Evolutionary conservation across 495 filamentous ascomycete species (phyloP).

Genomic region (Polyplosphaeria fusca): DNA sequence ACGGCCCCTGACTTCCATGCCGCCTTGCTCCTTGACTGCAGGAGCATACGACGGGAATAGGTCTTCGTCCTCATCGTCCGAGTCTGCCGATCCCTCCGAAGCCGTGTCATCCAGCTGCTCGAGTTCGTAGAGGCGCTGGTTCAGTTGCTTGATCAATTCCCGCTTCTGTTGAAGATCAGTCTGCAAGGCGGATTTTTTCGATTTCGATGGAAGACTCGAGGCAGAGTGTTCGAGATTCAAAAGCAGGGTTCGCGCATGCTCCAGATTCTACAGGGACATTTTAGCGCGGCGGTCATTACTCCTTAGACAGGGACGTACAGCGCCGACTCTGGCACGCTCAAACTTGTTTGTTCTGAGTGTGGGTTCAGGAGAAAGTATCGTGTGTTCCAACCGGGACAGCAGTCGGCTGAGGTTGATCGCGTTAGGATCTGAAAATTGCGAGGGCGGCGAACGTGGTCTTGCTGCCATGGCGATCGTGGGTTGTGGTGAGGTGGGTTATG

Average conservation of each 20-base stretch:
- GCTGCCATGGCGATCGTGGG: slow-evolving; percentile 2
- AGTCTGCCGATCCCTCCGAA: slow-evolving; percentile 29
- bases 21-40: slow-evolving; percentile 15
- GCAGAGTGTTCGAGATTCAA: slow-evolving; percentile 65
- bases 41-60: slow-evolving; percentile 37
- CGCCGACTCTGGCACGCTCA: slow-evolving; percentile 65
- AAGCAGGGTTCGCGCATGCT: slow-evolving; percentile 73
- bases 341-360: slow-evolving; percentile 61
- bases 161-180: slow-evolving; percentile 62
- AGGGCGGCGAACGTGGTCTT: not conserved
- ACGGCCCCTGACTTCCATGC: slow-evolving; percentile 31
- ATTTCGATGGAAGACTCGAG: slow-evolving; percentile 56
- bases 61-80: slow-evolving; percentile 31
- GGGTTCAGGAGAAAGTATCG: slow-evolving; percentile 63
- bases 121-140: slow-evolving; percentile 43
- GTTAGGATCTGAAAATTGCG: slow-evolving; percentile 32
- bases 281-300: too few species aligned
- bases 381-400: slow-evolving; percentile 69
- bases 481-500: too few species aligned
- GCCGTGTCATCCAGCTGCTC: slow-evolving; percentile 51
- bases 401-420: slow-evolving; percentile 66
- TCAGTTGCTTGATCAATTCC: slow-evolving; percentile 48
- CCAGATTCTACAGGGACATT: slow-evolving; percentile 69
- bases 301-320: too few species aligned
- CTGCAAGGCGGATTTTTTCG: slow-evolving; percentile 64